Base-by-base conservation (phyloP, 1,284 basidiomycete species). In the Puccinia triticina region DNA sequence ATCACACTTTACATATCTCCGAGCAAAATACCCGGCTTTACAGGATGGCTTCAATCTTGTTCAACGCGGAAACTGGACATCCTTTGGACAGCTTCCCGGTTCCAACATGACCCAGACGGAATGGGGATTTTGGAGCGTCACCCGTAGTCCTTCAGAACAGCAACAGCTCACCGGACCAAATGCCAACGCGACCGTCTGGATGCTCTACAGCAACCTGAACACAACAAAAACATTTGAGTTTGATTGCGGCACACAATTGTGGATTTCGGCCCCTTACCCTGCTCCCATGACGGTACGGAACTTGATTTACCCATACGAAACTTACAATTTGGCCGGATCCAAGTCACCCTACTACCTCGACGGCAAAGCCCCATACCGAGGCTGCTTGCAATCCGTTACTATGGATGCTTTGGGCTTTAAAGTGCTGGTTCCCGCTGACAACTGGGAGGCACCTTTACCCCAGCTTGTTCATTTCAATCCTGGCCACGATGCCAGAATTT, bases 31-130 rank as follows among this genome's bases (percentile, higher is more conserved):
- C 87, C 90, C 89, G 37, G 89, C 92, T 0, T 89, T 96, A 11
- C 93, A 93, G 86, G 94, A 96, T 85, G 94, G 94, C 3, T 93
- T 92, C 85, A 90, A 91, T 85, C 90, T 96, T 37, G 91, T 92
- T 18, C 91, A 92, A 83, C 90, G 90, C 84, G 92, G 93, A 77
- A 94, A 93, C 86, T 93, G 92, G 93, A 95, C 94, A 0, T 89
- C 91, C 85, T 87, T 87, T 69, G 93, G 94, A 83, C 88, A 92
- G 83, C 90, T 92, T 12, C 93, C 94, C 4, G 94, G 94, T 86
- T 96, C 94, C 23, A 93, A 94, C 86, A 85, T 87, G 11, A 93
- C 93, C 0, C 86, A 86, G 67, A 94, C 94, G 0, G 93, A 95
- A 87, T 91, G 94, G 89, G 94, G 94, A 83, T 88, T 95, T 23